Conservation (phyloP, 306 rosid species). For the Dalbergia cultrata region DNA sequence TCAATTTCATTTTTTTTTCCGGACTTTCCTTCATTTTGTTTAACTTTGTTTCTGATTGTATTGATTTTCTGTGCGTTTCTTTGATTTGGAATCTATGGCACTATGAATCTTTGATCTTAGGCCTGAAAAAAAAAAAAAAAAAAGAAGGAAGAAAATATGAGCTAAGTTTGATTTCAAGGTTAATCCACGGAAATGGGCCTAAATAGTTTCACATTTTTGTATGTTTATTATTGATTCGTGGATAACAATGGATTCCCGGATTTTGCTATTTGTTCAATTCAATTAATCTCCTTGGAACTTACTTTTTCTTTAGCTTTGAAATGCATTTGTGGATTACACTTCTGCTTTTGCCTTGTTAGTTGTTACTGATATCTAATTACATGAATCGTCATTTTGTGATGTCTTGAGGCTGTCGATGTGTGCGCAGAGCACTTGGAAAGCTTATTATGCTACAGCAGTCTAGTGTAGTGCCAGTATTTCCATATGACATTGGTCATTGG, state of each 20-base stretch:
- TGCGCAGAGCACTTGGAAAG: not conserved
- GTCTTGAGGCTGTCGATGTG: constrained; percentile 1
- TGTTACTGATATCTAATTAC: not conserved
- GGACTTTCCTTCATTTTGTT: not conserved
- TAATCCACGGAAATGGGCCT: constrained; percentile 6
- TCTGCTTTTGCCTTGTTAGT: not conserved
- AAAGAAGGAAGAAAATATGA: not conserved
- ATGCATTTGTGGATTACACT: not conserved
- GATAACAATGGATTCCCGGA: not conserved
- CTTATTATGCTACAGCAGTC: not conserved
- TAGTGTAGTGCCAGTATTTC: not conserved
- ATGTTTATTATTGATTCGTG: not conserved
- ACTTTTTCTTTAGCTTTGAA: not conserved
- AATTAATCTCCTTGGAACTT: not conserved
- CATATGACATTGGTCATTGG: not conserved
- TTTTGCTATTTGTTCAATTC: not conserved
- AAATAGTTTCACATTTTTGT: not conserved
- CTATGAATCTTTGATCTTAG: not conserved
- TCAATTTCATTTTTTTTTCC: not conserved
- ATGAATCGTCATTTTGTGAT: not conserved
- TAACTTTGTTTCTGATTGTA: not conserved
- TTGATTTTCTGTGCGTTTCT: not conserved
- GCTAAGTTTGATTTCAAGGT: not conserved
- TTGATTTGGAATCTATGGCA: constrained; percentile 10
- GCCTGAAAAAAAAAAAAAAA: not conserved